Conservation (phyloP, 2,329 filamentous ascomycete species). For the Plenodomus lindquistii region DNA sequence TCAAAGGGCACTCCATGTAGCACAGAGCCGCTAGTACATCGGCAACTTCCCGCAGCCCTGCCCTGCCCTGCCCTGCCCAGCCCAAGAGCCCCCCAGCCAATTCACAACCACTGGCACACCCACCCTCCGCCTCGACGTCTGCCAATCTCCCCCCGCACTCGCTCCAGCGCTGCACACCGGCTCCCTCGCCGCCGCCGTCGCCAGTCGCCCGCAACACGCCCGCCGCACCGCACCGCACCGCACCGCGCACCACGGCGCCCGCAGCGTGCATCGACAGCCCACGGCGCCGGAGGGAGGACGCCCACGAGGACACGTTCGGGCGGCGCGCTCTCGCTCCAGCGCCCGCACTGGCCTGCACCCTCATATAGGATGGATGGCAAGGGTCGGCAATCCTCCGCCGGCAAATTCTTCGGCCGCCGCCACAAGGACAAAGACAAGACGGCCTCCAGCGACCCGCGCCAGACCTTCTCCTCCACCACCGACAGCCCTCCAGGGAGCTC, state of each 20-base stretch:
- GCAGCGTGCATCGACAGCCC: not conserved
- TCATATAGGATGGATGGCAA: constrained; percentile 64
- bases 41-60: constrained; percentile 23
- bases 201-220: not conserved
- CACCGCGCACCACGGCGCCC: not conserved
- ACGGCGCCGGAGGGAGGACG: constrained; percentile 1
- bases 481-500: constrained; percentile 66
- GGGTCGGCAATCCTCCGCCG: constrained; percentile 78
- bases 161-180: constrained; percentile 11
- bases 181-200: not conserved
- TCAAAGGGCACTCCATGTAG: too few relatives aligned
- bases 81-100: constrained; percentile 1
- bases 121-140: too few relatives aligned
- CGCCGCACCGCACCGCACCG: not conserved
- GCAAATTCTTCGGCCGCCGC: constrained; percentile 83
- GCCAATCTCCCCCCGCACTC: constrained; percentile 15
- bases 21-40: constrained; percentile 15
- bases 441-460: constrained; percentile 13
- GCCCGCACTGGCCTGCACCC: constrained; percentile 16
- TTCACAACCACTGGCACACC: constrained; percentile 3
- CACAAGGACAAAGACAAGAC: constrained; percentile 68
- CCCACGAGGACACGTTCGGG: constrained; percentile 11
- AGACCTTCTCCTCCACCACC: constrained; percentile 60
- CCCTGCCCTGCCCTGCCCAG: constrained; percentile 13
- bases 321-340: constrained; percentile 9